phyloP scores from a whole-genome alignment of 73 alveolate species.

The Paramecium octaurelia region DNA sequence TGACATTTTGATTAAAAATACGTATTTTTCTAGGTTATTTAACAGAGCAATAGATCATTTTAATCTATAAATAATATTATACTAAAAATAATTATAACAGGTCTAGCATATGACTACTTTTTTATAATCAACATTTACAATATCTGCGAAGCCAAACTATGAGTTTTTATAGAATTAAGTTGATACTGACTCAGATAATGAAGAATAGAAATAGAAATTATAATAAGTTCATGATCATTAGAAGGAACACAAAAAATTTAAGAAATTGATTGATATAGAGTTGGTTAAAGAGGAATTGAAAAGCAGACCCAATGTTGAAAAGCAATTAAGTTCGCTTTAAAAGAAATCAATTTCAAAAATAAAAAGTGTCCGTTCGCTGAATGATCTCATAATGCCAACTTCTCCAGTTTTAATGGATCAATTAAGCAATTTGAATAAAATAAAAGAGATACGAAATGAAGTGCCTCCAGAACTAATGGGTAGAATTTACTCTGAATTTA shows the following conservation, averaged over 20 bases:
- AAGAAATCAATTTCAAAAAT: not conserved
- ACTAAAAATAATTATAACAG: not conserved
- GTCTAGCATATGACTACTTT: not conserved
- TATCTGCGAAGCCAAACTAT: not conserved
- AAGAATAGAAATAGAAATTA: not conserved
- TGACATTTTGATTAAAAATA: not conserved
- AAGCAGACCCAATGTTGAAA: not conserved
- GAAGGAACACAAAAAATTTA: not conserved
- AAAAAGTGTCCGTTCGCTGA: not conserved
- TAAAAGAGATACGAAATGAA: not conserved
- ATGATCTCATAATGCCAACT: not conserved
- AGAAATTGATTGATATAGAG: constrained; percentile 24
- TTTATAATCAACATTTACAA: not conserved
- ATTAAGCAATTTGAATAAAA: not conserved
- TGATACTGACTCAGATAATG: not conserved
- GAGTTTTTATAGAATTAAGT: not conserved
- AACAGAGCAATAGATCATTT: not conserved
- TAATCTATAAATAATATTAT: not conserved
- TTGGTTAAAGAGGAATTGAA: not conserved
- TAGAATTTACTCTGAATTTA: constrained; percentile 3
- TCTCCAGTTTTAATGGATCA: not conserved
- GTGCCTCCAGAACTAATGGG: constrained; percentile 19
- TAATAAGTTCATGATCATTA: not conserved
- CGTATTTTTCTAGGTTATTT: not conserved
- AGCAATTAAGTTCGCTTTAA: not conserved